Conservation (phyloP, 148 eudicot species). For the Fagopyrum esculentum region DNA sequence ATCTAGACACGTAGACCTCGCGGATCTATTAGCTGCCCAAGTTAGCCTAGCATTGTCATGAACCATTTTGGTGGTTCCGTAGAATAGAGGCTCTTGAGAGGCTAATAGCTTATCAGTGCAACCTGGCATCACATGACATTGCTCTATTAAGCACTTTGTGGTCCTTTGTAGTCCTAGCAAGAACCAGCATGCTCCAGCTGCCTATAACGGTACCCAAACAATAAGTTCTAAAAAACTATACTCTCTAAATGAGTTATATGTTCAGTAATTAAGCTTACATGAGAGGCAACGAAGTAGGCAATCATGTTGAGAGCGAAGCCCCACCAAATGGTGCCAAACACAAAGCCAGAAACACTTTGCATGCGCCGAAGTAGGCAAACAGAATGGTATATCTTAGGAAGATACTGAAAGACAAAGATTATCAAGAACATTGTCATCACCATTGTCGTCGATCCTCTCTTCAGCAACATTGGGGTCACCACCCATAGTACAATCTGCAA, state of each 20-base stretch:
- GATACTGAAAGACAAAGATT: conserved; percentile 73
- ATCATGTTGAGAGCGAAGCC: conserved; percentile 92
- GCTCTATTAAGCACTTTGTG: conserved; percentile 57
- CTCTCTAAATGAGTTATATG: no score
- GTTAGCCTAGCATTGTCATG: conserved; percentile 34
- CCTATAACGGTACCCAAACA: conserved; percentile 32
- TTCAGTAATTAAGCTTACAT: conserved; percentile 36
- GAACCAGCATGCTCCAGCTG: conserved; percentile 97
- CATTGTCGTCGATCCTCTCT: conserved; percentile 41
- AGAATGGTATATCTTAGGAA: conserved; percentile 91
- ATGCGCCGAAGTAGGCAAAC: conserved; percentile 78
- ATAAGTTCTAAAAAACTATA: no score
- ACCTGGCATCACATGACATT: conserved; percentile 46
- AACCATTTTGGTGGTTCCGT: conserved; percentile 34
- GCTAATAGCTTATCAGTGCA: conserved; percentile 43
- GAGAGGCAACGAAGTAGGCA: conserved; percentile 87
- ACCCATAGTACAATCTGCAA: conserved; percentile 45
- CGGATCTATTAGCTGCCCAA: conserved; percentile 50
- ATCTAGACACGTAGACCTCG: conserved; percentile 47
- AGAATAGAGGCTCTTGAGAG: conserved; percentile 63
- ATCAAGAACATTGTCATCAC: conserved; percentile 65
- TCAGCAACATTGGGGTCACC: conserved; percentile 49
- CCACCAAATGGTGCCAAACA: conserved; percentile 98
- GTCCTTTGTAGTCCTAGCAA: conserved; percentile 81
- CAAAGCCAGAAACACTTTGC: conserved; percentile 80